phyloP scores from a whole-genome alignment of 2,329 filamentous ascomycete genomes.

The Aspergillus uvarum region DNA sequence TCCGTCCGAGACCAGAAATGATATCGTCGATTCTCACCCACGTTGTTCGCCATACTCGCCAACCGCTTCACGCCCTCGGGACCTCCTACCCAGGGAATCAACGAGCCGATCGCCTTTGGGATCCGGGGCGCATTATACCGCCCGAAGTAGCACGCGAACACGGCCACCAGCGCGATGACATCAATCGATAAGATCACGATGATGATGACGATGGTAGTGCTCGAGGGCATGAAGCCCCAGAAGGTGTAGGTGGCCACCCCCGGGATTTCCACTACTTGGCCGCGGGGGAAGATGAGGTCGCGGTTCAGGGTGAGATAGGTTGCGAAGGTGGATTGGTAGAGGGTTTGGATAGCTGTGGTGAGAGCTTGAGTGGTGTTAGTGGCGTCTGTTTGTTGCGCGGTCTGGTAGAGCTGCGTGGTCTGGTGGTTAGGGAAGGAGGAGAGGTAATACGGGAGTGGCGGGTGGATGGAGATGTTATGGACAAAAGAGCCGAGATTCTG shows the following conservation, averaged over 20 bases:
- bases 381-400: not conserved
- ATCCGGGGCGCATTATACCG: not conserved
- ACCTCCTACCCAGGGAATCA: not conserved
- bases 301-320: conserved; percentile 9
- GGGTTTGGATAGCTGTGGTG: not conserved
- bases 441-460: not conserved
- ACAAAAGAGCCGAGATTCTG: not conserved
- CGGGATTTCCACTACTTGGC: not conserved
- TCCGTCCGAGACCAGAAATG: not conserved
- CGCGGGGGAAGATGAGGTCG: not conserved
- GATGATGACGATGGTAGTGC: not conserved
- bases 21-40: not conserved
- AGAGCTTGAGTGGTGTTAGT: not conserved
- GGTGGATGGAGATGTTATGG: not conserved
- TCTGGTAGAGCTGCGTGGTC: not conserved
- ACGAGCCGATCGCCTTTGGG: not conserved
- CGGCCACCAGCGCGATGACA: not conserved
- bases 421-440: not conserved
- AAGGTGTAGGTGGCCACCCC: not conserved
- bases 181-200: conserved; percentile 2
- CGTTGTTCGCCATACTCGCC: not conserved
- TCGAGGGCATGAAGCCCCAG: conserved; percentile 5
- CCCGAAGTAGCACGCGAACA: not conserved
- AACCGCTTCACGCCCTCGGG: not conserved
- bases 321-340: conserved; percentile 12